Evolutionary conservation across 2,329 filamentous ascomycete species (phyloP).

Genomic region (Rutstroemia sp.): DNA sequence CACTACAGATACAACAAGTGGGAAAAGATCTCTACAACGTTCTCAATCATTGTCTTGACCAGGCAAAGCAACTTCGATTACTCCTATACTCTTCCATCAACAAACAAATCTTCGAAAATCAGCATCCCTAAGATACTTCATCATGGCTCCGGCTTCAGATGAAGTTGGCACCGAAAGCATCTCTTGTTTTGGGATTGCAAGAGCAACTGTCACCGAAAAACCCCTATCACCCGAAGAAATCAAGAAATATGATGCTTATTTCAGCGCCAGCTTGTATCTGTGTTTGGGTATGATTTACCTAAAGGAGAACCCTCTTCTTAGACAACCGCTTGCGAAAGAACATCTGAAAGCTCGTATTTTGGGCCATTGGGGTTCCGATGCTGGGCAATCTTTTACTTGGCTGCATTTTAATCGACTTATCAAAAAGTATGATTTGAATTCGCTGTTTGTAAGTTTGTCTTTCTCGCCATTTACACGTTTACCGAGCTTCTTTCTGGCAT

Average conservation of each 20-base stretch:
- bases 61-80: too few species aligned
- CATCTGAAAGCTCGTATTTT: constrained; percentile 69
- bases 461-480: constrained; percentile 42
- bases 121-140: background rate
- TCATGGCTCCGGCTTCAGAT: constrained; percentile 22
- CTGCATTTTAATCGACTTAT: constrained; percentile 79
- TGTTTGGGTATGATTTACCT: constrained; percentile 77
- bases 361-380: constrained; percentile 72
- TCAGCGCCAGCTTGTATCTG: constrained; percentile 67
- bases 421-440: constrained; percentile 70
- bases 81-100: too few species aligned
- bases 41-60: too few species aligned
- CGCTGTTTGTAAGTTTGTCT: constrained; percentile 43
- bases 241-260: constrained; percentile 63
- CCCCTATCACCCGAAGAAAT: constrained; percentile 61
- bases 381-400: constrained; percentile 75
- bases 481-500: constrained; percentile 79
- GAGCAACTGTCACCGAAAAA: constrained; percentile 54
- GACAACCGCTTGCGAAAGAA: constrained; percentile 55
- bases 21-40: too few species aligned
- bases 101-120: background rate
- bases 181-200: constrained; percentile 56
- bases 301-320: constrained; percentile 63
- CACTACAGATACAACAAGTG: too few species aligned
- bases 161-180: constrained; percentile 45